Evolutionary conservation across 2,329 filamentous ascomycete species (phyloP).

Genomic region (Microdochium bolleyi): DNA sequence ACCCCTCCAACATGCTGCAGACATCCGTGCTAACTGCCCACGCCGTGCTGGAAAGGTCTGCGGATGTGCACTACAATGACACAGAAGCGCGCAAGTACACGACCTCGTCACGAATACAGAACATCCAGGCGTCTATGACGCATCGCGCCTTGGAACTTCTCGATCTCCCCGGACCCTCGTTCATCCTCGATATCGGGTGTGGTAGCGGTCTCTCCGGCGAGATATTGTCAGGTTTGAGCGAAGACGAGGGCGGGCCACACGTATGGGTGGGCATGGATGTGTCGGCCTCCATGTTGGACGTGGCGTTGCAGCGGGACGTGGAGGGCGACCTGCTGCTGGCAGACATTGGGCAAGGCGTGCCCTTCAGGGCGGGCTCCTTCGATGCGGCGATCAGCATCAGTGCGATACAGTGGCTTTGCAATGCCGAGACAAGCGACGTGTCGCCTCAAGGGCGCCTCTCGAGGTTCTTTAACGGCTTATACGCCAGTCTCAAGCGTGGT

Average conservation of each 20-base stretch:
- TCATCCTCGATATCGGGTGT: constrained; percentile 96
- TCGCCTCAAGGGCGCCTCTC: constrained; percentile 68
- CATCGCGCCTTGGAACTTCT: constrained; percentile 88
- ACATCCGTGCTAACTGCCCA: constrained; percentile 7
- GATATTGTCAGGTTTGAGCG: constrained; percentile 68
- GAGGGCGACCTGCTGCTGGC: constrained; percentile 91
- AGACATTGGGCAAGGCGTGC: constrained; percentile 91
- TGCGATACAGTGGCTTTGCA: constrained; percentile 98
- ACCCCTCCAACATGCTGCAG: constrained; percentile 5
- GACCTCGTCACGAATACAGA: constrained; percentile 88
- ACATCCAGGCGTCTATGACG: constrained; percentile 93
- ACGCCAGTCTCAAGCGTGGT: constrained; percentile 73
- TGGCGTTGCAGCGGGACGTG: constrained; percentile 84
- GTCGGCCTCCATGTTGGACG: constrained; percentile 89
- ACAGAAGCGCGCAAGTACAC: constrained; percentile 95
- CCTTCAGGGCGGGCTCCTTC: constrained; percentile 85
- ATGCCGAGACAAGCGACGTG: constrained; percentile 83
- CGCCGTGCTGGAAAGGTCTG: constrained; percentile 53
- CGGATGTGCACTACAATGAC: constrained; percentile 97
- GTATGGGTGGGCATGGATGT: constrained; percentile 98
- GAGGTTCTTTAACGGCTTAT: constrained; percentile 89
- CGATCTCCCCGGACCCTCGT: constrained; percentile 66
- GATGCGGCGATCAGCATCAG: constrained; percentile 93
- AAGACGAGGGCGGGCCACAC: constrained; percentile 74
- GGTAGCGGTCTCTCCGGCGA: constrained; percentile 91